These are phyloP conservation scores for Neostapfia colusana DNA, from an alignment of 176 grass and related monocot species.

Conservation along the genomic window DNA sequence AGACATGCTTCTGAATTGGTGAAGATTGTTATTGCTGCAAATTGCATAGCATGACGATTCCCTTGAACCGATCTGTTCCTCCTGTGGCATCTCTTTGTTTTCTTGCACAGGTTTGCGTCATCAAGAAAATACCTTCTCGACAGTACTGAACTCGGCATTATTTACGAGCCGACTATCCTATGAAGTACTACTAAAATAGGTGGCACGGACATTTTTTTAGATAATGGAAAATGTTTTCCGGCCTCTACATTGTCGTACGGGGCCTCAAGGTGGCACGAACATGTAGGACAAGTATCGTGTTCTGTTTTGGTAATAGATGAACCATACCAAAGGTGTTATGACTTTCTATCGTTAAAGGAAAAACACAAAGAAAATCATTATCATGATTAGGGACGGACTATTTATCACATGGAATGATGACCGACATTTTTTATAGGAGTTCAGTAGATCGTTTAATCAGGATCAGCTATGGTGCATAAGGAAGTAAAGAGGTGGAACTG, in stretches of 20 bases:
- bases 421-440: background rate
- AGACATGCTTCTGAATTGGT: background rate
- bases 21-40: background rate
- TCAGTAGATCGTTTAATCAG: background rate
- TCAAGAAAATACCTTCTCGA: conserved; percentile 8
- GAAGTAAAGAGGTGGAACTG: background rate
- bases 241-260: too few species aligned
- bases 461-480: background rate
- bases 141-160: background rate
- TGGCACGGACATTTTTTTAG: too few species aligned
- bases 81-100: background rate
- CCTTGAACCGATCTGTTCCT: too few species aligned
- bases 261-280: background rate
- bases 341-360: too few species aligned
- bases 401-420: background rate
- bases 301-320: background rate
- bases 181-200: background rate
- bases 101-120: background rate
- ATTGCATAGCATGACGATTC: background rate
- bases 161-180: background rate
- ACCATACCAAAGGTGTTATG: too few species aligned
- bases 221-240: too few species aligned
- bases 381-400: background rate
- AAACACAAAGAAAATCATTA: too few species aligned
- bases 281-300: background rate